These are phyloP conservation scores for Nitzschia putrida DNA, from an alignment of 108 stramenopile genomes.

Conservation along the genomic window DNA sequence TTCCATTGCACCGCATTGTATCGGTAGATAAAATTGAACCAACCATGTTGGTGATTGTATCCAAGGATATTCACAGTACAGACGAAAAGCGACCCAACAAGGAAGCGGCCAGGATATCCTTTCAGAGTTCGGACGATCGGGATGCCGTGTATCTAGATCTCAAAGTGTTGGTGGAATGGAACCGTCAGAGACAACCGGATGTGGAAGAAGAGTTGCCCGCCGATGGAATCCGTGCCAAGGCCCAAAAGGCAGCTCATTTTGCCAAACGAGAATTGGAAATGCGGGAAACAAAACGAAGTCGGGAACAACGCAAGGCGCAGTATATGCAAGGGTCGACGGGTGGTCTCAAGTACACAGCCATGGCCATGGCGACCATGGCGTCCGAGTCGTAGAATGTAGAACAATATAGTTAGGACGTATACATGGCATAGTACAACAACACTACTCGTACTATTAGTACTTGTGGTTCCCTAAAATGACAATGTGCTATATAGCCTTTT, in stretches of 20 bases:
- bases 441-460: too few species aligned
- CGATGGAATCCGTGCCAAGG: slow-evolving; percentile 39
- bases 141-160: slow-evolving; percentile 48
- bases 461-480: too few species aligned
- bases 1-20: slow-evolving; percentile 43
- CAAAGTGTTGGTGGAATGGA: slow-evolving; percentile 71
- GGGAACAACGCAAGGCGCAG: slow-evolving; percentile 79
- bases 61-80: slow-evolving; percentile 37
- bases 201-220: slow-evolving; percentile 43
- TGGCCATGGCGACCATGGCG: slow-evolving; percentile 78
- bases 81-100: slow-evolving; percentile 36
- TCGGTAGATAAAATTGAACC: slow-evolving; percentile 37
- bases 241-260: slow-evolving; percentile 78
- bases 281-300: slow-evolving; percentile 55
- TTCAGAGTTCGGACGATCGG: slow-evolving; percentile 23
- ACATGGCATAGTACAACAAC: too few species aligned
- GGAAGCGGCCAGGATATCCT: slow-evolving; percentile 36
- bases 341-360: slow-evolving; percentile 80
- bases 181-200: slow-evolving; percentile 55
- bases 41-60: slow-evolving; percentile 27
- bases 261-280: slow-evolving; percentile 84
- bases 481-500: too few species aligned
- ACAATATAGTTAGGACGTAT: too few species aligned
- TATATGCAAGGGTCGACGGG: slow-evolving; percentile 72
- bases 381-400: slow-evolving; percentile 4